Base-by-base conservation (phyloP, 352 stramenopile genomes). In the Pythium oligandrum region DNA sequence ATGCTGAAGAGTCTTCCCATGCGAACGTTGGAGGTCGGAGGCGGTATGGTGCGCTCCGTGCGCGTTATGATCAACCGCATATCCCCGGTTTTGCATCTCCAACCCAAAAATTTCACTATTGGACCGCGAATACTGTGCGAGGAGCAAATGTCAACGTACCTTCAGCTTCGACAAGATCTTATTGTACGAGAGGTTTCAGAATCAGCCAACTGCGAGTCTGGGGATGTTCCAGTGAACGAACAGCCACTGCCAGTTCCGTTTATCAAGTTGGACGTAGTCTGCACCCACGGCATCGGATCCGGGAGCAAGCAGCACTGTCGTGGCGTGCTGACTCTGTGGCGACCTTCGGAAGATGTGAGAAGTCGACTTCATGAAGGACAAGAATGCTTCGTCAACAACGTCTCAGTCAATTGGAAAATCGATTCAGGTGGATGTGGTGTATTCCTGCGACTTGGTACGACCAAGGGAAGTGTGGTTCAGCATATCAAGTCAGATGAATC, bases 341-440 rank as follows among this genome's bases (percentile, higher is more conserved):
- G 76, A 10, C 81, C 81, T 35, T 64, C 66, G 1, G 75, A 85
- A 48, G 78, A 89, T 4, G 51, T 88, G 10, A 44, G 86, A 0
- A 62, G 60, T 1, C 61, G 62, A 53, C 51, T 88, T 9, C 64
- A 61, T 48, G 76, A 88, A 70, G 75, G 81, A 40, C 34, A 39
- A 0, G 73, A 83, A 50, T 85, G 83, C 44, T 87, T 74, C 48
- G 81, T 66, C 11, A 85, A 61, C 31, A 89, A 70, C 34, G 52
- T 91, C 17, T 78, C 61, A 0, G 63, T 91, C 5, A 87, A 75
- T 36, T 88, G 81, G 78, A 91, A 88, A 51, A 48, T 83, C 5
- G 61, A 75, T 40, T 70, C 66, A 2, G 66, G 64, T 10, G 43
- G 32, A 9, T 70, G 71, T 45, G 66, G 71, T 42, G 66, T 69